Base-by-base conservation (phyloP, 1,284 basidiomycete genomes). In the Ganoderma leucocontextum region DNA sequence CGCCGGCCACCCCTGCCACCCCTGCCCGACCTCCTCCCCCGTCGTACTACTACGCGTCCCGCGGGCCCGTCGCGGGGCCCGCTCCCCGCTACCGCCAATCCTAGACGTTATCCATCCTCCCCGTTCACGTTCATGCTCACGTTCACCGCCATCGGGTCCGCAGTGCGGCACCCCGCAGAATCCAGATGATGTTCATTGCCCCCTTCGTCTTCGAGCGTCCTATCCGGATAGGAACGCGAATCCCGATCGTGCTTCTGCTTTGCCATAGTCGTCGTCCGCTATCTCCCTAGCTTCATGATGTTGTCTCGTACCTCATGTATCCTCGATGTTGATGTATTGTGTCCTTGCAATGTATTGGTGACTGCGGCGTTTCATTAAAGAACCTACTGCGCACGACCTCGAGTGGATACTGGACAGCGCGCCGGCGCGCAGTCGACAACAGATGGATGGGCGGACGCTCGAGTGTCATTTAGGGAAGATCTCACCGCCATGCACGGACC, bases 281-380 rank as follows among this genome's bases (percentile, higher is more conserved):
- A 22, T 49, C 47, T 22, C n/a, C 22, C 6, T 47, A 47, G n/a
- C 44, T 8, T 47, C 7, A 19, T 47, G 44, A 49, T 49, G 47
- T 49, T 49, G 47, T 22, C 22, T 25, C 22, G 22, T 8, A 22
- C n/a, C 47, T 49, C 22, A 22, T 49, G 47, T 49, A 25, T 49
- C 6, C 47, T n/a, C 22, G 47, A 49, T 25, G 47, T 25, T 41
- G 39, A 41, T 41, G 39, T 41, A 13, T 41, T 49, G 47, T 25
- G 19, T 49, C 47, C 17, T 19, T 44, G 2, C 42, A 17, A 19
- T 44, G 42, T 19, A 8, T 49, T 49, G 47, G n/a, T 5, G 47
- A 49, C 47, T 49, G 47, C 47, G 47, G 22, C 19, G 47, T 49
- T 49, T 49, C n/a, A 49, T 49, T 49, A 22, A 49, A 25, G 47